Evolutionary conservation across 2,329 filamentous ascomycete species (phyloP), one percentile per base, ranked within the genome.

Genomic region (Coniochaeta sp.): DNA sequence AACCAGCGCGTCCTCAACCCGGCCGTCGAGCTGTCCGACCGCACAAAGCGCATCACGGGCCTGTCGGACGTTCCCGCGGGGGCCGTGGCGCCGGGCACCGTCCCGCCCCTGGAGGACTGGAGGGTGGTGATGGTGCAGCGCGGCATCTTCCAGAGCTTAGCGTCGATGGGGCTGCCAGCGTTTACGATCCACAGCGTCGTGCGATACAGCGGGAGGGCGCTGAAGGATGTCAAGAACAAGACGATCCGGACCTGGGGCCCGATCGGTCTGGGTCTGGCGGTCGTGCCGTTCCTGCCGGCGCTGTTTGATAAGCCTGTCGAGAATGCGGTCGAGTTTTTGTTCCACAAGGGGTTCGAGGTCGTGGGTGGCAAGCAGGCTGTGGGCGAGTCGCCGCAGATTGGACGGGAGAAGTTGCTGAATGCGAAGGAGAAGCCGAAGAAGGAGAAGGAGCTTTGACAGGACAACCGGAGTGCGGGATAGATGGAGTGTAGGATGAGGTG

Each of bases 151-250:
- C 95, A 99, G 76, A 86, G 86, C 65, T 63, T 99, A 55, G 95
- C 95, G 0, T 91, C 87, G 69, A 99, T 99, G 95, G 95, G 91
- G 1, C 74, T 98, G 65, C 95, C 93, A 0, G 93, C 93, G 0
- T 91, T 97, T 63, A 96, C 92, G 0, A 96, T 98, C 61, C 93
- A 97, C 74, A 92, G 88, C 63, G 89, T 98, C 6, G 95, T 99
- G 58, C 85, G 87, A 62, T 97, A 99, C 71, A 93, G 90, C 0
- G 92, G 95, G 0, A 81, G 81, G 42, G 91, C 91, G n/a, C 73
- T 99, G 78, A 96, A 93, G 77, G 81, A 90, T 67, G 80, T 81
- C 22, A 93, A 95, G 80, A 96, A 89, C 70, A 79, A 81, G 61
- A 84, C 77, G 4, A 61, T 98, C 26, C 80, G 93, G 66, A 95